Evolutionary conservation across 2,329 filamentous ascomycete genomes (phyloP).

Genomic region (Phialophora tarda): DNA sequence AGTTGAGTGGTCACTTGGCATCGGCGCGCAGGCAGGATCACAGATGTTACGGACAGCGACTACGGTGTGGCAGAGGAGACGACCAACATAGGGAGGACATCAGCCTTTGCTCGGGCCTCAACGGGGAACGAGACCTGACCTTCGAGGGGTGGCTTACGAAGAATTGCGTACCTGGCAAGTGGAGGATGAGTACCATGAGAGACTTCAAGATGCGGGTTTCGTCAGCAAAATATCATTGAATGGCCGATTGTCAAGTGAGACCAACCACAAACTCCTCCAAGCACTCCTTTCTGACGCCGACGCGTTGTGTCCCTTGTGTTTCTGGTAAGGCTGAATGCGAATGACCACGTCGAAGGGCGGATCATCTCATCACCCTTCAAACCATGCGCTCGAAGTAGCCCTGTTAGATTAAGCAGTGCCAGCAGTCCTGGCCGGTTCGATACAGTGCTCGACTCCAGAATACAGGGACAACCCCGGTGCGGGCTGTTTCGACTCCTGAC

Average conservation of each 20-base stretch:
- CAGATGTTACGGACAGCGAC: neutral
- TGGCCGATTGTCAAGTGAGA: constrained; percentile 30
- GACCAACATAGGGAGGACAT: neutral
- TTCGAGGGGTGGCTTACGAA: neutral
- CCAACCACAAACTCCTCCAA: constrained; percentile 28
- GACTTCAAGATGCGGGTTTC: constrained; percentile 13
- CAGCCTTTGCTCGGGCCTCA: neutral
- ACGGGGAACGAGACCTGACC: neutral
- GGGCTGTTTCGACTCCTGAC: neutral
- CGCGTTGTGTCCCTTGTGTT: neutral
- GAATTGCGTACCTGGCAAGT: constrained; percentile 13
- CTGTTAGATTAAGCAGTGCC: neutral
- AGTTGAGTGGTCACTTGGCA: neutral
- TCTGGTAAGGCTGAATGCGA: neutral
- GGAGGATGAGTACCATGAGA: neutral
- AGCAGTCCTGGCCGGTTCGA: neutral
- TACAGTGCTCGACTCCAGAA: neutral
- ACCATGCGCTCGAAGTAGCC: neutral
- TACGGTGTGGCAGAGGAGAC: neutral
- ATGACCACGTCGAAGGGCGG: neutral
- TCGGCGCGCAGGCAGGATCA: neutral
- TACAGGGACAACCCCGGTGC: neutral
- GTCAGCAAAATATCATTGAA: constrained; percentile 36
- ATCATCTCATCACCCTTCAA: neutral
- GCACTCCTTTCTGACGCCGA: constrained; percentile 10